Evolutionary conservation across 2,329 filamentous ascomycete species (phyloP), one percentile per base, ranked within the genome.

Genomic region (Colletotrichum filicis): DNA sequence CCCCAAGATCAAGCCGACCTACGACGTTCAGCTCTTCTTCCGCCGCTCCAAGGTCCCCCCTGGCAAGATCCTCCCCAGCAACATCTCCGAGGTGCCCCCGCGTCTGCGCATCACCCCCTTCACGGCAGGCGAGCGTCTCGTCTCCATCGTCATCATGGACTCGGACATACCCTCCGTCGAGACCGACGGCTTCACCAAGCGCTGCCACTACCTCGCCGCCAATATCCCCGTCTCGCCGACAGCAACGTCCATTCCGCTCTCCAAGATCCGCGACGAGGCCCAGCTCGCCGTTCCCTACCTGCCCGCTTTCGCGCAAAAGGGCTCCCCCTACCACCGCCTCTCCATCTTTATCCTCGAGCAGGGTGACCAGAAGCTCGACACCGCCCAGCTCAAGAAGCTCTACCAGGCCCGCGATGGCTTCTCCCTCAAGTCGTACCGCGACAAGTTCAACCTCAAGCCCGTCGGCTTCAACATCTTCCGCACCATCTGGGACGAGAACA

Each of bases 391-490:
- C 56, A 88, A 87, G 78, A 84, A 88, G 76, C 82, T 86, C 26
- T 87, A 90, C 79, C 77, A 81, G 26, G 57, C 42, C 60, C 71
- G 71, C 42, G 65, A 65, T 64, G 88, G 88, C 59, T 97, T 97
- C 85, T 92, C 88, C 69, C 85, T 98, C 74, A 92, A 94, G 79
- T 91, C 90, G 74, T 93, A 97, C 82, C 89, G 92, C 76, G 89
- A 92, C 80, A 92, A 91, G 80, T 90, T 94, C 80, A 83, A 86
- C 71, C 85, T 97, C 74, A 88, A 86, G 71, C 90, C 95, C 8
- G 91, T 98, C 71, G 95, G 95, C 56, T 93, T 95, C 78, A 94
- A 92, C 80, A 85, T 99, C 78, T 99, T 98, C 91, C 92, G 97
- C 76, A 92, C 91, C 73, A 86, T 93, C 76, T 98, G 95, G 94